These are phyloP conservation scores for Dalbergia oliveri DNA, from an alignment of 306 rosid genomes.

Conservation along the genomic window DNA sequence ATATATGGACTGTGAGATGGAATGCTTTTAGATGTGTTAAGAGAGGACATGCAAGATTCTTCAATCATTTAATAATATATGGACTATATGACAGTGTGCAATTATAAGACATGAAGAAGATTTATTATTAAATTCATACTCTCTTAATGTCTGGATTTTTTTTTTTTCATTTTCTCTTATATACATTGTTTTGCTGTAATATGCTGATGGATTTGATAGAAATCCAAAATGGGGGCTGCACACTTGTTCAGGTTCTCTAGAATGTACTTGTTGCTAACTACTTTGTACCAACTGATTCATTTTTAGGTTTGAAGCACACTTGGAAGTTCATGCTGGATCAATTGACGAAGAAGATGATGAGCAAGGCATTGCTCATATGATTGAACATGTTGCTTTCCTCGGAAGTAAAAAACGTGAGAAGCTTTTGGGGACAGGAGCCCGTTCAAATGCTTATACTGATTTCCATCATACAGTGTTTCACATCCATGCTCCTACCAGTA, in stretches of 20 bases:
- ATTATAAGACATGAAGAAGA: conserved; percentile 18
- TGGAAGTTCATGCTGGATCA: conserved; percentile 98
- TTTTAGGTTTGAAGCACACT: conserved; percentile 97
- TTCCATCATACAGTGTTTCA: conserved; percentile 99
- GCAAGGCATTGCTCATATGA: conserved; percentile 99
- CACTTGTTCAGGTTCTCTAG: conserved; percentile 31
- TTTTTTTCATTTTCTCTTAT: neutral
- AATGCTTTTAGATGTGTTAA: conserved; percentile 21
- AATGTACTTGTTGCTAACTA: conserved; percentile 29
- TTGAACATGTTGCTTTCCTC: conserved; percentile 98
- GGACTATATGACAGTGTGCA: neutral
- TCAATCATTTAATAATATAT: conserved; percentile 2
- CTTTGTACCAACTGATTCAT: conserved; percentile 34
- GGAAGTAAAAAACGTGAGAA: conserved; percentile 99
- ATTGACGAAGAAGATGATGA: conserved; percentile 97
- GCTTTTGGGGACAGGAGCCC: conserved; percentile 98
- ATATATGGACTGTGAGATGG: neutral
- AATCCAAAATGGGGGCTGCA: conserved; percentile 18
- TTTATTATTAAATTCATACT: neutral
- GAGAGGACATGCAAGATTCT: conserved; percentile 8
- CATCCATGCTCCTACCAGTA: conserved; percentile 89
- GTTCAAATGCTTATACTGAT: conserved; percentile 98
- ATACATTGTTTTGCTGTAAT: conserved; percentile 27
- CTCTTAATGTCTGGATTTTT: neutral
- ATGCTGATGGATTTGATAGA: neutral